Percentiles rank a stretch among this genome's conserved stretches.
Evolutionary conservation across 1,284 basidiomycete genomes (phyloP).

Genomic region (Neolentinus lepideus): DNA sequence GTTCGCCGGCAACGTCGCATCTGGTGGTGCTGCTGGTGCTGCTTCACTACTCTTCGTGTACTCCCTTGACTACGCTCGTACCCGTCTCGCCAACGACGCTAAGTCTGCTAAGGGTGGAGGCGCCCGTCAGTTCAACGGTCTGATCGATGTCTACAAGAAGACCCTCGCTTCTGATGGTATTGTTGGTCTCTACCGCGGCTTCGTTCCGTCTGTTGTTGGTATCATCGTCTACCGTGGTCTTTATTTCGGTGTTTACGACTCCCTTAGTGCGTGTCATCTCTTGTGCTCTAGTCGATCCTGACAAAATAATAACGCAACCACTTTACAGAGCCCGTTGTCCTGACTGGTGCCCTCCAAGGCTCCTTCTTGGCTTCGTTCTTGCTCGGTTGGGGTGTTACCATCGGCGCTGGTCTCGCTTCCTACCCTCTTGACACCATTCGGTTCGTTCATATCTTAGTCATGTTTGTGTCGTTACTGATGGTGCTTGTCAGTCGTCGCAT

Average conservation of each 20-base stretch:
- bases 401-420: constrained; percentile 91
- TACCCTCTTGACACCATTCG: constrained; percentile 94
- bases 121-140: constrained; percentile 90
- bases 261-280: constrained; percentile 67
- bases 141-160: constrained; percentile 93
- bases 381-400: constrained; percentile 93
- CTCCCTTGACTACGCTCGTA: constrained; percentile 96
- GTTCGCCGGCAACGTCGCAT: constrained; percentile 91
- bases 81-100: constrained; percentile 94
- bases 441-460: constrained; percentile 31
- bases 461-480: constrained; percentile 1
- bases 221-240: constrained; percentile 97
- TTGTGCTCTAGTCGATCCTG: background rate
- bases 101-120: constrained; percentile 91
- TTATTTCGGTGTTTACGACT: constrained; percentile 94
- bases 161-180: constrained; percentile 87
- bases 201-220: constrained; percentile 90
- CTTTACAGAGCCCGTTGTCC: constrained; percentile 76
- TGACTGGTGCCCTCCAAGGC: constrained; percentile 82
- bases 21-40: constrained; percentile 96
- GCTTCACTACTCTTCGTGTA: constrained; percentile 96
- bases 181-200: constrained; percentile 91
- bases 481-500: constrained; percentile 74
- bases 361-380: constrained; percentile 89
- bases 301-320: constrained; percentile 1